Conservation (phyloP, 495 filamentous ascomycete species). For the Podospora anserina region DNA sequence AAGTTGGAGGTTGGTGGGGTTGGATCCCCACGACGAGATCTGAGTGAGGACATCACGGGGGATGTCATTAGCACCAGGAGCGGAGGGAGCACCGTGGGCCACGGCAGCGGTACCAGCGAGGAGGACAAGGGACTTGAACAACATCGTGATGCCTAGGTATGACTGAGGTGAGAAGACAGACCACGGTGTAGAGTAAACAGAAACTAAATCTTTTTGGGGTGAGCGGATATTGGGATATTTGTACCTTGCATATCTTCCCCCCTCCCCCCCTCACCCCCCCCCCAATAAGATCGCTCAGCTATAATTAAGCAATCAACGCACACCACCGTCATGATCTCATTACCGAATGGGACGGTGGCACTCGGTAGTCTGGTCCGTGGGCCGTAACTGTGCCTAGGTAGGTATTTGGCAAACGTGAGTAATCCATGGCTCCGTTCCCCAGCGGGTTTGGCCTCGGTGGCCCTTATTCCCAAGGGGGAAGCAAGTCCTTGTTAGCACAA, state of each 20-base stretch:
- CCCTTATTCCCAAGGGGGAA: not conserved
- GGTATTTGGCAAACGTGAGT: too few species aligned
- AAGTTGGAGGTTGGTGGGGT: slow-evolving; percentile 37
- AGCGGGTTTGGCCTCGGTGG: too few species aligned
- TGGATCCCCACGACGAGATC: slow-evolving; percentile 39
- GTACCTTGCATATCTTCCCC: not conserved
- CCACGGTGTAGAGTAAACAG: not conserved
- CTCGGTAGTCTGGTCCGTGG: not conserved
- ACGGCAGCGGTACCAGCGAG: not conserved
- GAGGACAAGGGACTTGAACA: not conserved
- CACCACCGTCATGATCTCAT: not conserved
- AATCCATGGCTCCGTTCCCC: too few species aligned
- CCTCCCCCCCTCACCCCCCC: too few species aligned
- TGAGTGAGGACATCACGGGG: slow-evolving; percentile 26
- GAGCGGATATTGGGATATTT: not conserved
- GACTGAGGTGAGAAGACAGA: not conserved
- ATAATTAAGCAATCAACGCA: not conserved
- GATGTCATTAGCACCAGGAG: not conserved
- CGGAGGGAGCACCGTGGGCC: not conserved
- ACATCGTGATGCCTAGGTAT: not conserved
- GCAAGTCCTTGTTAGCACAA: not conserved
- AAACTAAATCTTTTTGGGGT: not conserved
- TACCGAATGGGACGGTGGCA: not conserved
- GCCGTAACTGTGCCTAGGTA: not conserved
- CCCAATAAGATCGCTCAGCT: not conserved